These are phyloP conservation scores for Ettlia oleoabundans DNA, from an alignment of 139 green algal genomes.

Conservation along the genomic window DNA sequence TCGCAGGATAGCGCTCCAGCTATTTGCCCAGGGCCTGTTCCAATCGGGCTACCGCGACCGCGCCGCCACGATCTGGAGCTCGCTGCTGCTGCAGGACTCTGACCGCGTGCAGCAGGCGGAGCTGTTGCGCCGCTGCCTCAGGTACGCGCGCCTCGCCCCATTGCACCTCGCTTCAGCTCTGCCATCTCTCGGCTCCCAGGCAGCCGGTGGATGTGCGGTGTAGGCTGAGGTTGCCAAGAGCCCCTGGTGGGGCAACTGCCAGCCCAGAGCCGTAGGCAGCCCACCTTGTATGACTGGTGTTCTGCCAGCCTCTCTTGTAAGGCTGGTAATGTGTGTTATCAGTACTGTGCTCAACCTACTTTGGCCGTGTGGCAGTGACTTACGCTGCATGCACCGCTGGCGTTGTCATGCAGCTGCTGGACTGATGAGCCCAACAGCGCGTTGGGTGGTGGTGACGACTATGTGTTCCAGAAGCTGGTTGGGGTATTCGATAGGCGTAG, in stretches of 20 bases:
- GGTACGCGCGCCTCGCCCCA: constrained; percentile 35
- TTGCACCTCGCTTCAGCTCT: too few species aligned
- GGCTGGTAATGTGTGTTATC: too few species aligned
- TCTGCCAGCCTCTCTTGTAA: too few species aligned
- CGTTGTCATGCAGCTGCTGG: constrained; percentile 30
- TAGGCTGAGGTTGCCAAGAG: too few species aligned
- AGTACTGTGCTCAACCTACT: too few species aligned
- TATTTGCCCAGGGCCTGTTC: constrained; percentile 58
- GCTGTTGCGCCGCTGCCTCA: constrained; percentile 57
- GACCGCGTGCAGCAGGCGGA: constrained; percentile 55
- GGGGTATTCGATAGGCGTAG: constrained; percentile 45
- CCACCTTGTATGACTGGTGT: too few species aligned
- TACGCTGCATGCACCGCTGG: too few species aligned
- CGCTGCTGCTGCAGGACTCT: constrained; percentile 47
- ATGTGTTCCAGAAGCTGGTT: constrained; percentile 53
- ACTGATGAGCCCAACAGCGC: neutral
- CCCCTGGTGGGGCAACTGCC: too few species aligned
- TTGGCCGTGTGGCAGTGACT: too few species aligned
- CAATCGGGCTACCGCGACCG: constrained; percentile 24
- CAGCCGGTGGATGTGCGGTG: too few species aligned
- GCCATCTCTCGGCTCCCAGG: too few species aligned
- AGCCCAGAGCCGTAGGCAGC: neutral
- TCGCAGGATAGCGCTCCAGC: constrained; percentile 41
- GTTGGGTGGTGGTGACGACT: neutral
- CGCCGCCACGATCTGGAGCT: constrained; percentile 52